Evolutionary conservation across 2,329 filamentous ascomycete species (phyloP).

Genomic region (Fusarium nanum): DNA sequence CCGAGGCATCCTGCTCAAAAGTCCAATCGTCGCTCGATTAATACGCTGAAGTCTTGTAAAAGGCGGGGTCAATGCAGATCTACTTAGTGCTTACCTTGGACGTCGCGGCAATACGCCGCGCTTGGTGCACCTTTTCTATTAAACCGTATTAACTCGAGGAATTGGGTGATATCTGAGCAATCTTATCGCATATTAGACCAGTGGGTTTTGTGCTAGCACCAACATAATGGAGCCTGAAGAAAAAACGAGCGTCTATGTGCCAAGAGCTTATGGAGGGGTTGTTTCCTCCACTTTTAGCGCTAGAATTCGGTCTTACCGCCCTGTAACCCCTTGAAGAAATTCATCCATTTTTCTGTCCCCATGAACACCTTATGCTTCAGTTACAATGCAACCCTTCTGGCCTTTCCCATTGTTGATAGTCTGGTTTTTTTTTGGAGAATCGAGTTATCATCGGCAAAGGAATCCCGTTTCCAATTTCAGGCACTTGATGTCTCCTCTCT

Average conservation of each 20-base stretch:
- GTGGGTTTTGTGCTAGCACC: neutral
- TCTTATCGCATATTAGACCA: neutral
- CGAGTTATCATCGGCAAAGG: neutral
- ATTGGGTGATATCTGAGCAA: too few relatives aligned
- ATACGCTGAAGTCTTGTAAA: neutral
- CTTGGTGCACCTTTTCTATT: neutral
- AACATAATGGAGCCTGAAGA: neutral
- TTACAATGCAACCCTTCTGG: neutral
- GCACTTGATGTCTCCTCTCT: neutral
- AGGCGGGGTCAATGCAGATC: neutral
- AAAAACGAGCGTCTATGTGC: neutral
- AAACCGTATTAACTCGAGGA: neutral
- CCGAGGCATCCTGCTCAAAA: neutral
- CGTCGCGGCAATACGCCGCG: accelerated
- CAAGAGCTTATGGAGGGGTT: neutral
- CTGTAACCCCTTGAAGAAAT: neutral
- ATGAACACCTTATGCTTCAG: neutral
- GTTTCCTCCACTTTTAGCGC: neutral
- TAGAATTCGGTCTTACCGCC: neutral
- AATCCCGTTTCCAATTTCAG: neutral
- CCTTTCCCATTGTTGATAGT: accelerated
- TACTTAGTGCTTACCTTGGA: neutral
- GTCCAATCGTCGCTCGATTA: neutral
- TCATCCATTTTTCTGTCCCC: neutral
- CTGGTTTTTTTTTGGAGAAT: neutral